Base-by-base conservation (phyloP, 1,284 basidiomycete genomes). In the Pterula multifida region DNA sequence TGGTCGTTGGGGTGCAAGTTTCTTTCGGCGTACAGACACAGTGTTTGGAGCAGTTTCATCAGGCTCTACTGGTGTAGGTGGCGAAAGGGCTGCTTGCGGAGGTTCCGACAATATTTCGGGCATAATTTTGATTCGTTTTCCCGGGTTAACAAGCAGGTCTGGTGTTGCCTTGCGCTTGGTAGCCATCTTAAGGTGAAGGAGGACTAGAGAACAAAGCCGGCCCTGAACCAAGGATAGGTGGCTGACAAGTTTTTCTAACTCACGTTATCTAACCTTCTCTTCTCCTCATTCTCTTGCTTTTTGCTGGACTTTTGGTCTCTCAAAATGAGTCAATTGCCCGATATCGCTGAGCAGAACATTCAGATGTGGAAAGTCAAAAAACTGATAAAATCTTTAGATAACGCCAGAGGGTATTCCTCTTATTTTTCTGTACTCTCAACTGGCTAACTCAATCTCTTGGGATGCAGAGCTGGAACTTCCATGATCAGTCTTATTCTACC, bases 401-500 rank as follows among this genome's bases (percentile, higher is more conserved):
- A 83, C 48, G 90, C 93, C 55, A 81, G 93, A 74, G 94, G 93
- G 86, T 89, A 53, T 48, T 67, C 28, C 51, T 47, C 50, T 42
- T 26, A 46, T 25, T n/a, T 54, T 32, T 15, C 28, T 6, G 28
- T 32, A 32, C 6, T 32, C 28, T 32, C 6, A 6, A 32, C 28
- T 6, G 28, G 28, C 54, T 45, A 45, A 52, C 57, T 59, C 51
- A 58, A 55, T 46, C 51, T 50, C 49, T 62, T 52, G 49, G 53
- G 11, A 13, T 17, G 19, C 58, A 86, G 86, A 58, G 95, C 95
- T 57, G 95, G 95, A 58, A 98, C 95, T 52, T 96, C 92, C 61
- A 98, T 98, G 95, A 98, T 99, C 74, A 92, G 89, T 67, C 77
- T 98, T 60, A 95, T 98, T 67, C 79, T 97, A 53, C 94, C 94